Base-by-base conservation (phyloP, 192 early-diverging fungal genomes). In the Entomortierella beljakovae region DNA sequence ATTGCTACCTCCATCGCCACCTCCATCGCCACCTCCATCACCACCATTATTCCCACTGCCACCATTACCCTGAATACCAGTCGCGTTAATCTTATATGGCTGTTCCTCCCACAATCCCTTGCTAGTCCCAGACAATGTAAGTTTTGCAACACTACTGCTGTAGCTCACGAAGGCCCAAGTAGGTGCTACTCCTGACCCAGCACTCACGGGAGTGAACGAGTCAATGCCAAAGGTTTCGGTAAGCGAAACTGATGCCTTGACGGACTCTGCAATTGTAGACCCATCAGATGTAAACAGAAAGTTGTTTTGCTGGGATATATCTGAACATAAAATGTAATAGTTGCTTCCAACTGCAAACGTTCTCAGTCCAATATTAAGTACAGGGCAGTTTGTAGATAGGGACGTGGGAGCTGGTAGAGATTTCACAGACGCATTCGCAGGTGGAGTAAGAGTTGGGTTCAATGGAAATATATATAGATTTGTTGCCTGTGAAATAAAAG, bases 91-190 rank as follows among this genome's bases (percentile, higher is more conserved):
- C 7, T 11, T 6, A 20, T 52, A 53, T 0, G 56, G n/a, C 2
- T 38, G 15, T 2, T 29, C 22, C 7, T 69, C 57, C 48, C 57
- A 69, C 16, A 25, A 35, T 60, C 57, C 67, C 1, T 26, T 35
- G 7, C 53, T 60, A 6, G 57, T 23, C 0, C 67, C 67, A 6
- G 57, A 37, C 25, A 70, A 16, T 18, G 23, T 26, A 7, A 70
- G 38, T 7, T 50, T 50, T 46, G 32, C 38, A 10, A 56, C 22
- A 16, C 23, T 29, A 1, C 58, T 46, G 33, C 15, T 55, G 53
- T 62, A 63, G 28, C 29, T 63, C 69, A 71, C 57, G 20, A 62
- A 57, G 1, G 54, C 69, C 61, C 69, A 71, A 22, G 50, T 35
- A 4, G 59, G 25, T 9, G 38, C 37, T 6, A 31, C 57, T 42